Evolutionary conservation across 371 early-diverging fungal species (phyloP), one percentile per base, ranked within the genome.

Genomic region (Phascolomyces articulosus): DNA sequence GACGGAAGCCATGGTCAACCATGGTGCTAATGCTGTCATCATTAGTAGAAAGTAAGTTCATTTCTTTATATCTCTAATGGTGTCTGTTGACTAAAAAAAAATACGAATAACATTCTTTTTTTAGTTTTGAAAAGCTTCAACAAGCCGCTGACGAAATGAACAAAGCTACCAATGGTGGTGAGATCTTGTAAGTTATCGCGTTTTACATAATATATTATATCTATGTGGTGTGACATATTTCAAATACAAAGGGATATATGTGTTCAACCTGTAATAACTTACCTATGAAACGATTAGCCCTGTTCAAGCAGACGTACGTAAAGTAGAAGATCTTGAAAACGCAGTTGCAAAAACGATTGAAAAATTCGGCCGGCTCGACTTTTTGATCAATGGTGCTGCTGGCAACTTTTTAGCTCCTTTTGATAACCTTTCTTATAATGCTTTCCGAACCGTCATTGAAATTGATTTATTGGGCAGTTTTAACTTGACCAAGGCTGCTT

Each of bases 361-460:
- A 26, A 77, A 75, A 54, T 91, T 78, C 58, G 93, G 93, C 7
- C 78, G 83, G 18, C 84, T 93, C 55, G 94, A 93, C 73, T 78
- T 60, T 58, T 70, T 82, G 58, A 84, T 84, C 65, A 78, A 77
- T 44, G 84, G 84, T 47, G 90, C 90, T 28, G 93, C 94, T 16
- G 94, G 94, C 47, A 93, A 93, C 75, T 93, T 93, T 68, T 77
- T 93, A 55, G 80, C 90, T 8, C 79, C 90, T 40, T 85, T 85
- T 49, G 83, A 87, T 41, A 66, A 81, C 31, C 78, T 93, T 16
- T 88, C 88, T 3, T 84, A 87, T 68, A 90, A 90, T 64, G 94
- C 90, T 40, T 94, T 93, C 83, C 80, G 83, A 13, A 81, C 85
- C 28, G 84, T 84, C 27, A 82, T 85, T 64, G 85, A 84, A 54